These are phyloP conservation scores for Solanum medicagineum DNA, from an alignment of 257 asterid species.

Conservation along the genomic window DNA sequence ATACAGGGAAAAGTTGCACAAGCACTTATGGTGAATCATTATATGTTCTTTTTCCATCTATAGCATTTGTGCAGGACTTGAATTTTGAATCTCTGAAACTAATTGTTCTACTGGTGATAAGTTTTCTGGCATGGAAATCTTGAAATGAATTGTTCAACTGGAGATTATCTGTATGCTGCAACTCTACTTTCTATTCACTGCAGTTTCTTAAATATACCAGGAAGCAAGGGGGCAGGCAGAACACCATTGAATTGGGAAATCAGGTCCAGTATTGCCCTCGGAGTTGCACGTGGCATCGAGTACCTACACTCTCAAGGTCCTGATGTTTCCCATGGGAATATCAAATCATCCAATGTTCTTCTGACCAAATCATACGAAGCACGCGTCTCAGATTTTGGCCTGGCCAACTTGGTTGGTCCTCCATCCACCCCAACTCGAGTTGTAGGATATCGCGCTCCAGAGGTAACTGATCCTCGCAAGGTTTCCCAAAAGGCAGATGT, in stretches of 20 bases:
- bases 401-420: constrained; percentile 57
- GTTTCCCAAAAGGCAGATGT: constrained; percentile 74
- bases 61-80: neutral
- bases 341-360: constrained; percentile 70
- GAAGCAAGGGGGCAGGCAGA: constrained; percentile 72
- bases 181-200: neutral
- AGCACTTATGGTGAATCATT: neutral
- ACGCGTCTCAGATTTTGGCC: constrained; percentile 64
- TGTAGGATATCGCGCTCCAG: constrained; percentile 81
- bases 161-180: neutral
- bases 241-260: constrained; percentile 73
- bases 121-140: neutral
- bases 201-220: constrained; percentile 12
- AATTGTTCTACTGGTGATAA: neutral
- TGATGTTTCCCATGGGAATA: constrained; percentile 58
- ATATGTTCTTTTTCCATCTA: neutral
- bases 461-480: constrained; percentile 70
- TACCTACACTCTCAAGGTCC: constrained; percentile 59
- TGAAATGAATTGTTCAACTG: neutral
- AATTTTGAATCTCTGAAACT: neutral
- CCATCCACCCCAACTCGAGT: constrained; percentile 61
- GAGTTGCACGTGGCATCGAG: constrained; percentile 66
- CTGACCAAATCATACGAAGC: constrained; percentile 63
- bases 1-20: neutral
- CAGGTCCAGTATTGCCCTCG: constrained; percentile 56